A percentile compares a stretch with the other conserved stretches of the same genome.
Conservation (phyloP, 192 early-diverging fungal genomes). For the Coemansia sp. region DNA sequence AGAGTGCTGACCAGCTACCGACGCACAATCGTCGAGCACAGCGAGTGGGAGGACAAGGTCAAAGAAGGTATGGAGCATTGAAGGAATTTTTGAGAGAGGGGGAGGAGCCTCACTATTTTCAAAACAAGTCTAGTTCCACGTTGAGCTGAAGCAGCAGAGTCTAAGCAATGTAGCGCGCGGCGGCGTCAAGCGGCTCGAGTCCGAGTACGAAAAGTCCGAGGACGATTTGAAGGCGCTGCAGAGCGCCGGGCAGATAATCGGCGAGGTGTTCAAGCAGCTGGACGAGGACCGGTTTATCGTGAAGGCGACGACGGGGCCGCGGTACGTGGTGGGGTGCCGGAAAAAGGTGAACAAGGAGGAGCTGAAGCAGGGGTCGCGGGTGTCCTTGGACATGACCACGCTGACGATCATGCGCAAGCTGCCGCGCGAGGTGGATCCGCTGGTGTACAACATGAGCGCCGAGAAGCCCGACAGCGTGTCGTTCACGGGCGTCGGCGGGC, state of each 20-base stretch:
- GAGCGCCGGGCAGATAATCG: constrained; percentile 98
- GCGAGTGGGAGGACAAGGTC: constrained; percentile 91
- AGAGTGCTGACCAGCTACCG: constrained; percentile 83
- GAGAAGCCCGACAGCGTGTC: constrained; percentile 93
- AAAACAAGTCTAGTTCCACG: not conserved
- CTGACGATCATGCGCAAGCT: constrained; percentile 99
- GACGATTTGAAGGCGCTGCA: constrained; percentile 97
- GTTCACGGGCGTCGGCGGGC: constrained; percentile 97
- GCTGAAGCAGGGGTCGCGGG: constrained; percentile 93
- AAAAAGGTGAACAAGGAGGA: constrained; percentile 92
- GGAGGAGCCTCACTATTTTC: too few relatives aligned
- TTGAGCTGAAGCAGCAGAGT: not conserved
- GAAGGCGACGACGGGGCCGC: constrained; percentile 92
- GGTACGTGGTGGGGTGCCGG: constrained; percentile 97
- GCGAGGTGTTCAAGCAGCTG: constrained; percentile 95
- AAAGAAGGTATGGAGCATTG: constrained; percentile 62
- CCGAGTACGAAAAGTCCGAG: constrained; percentile 93
- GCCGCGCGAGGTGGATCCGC: constrained; percentile 96
- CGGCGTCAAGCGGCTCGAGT: constrained; percentile 80
- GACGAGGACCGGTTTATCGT: constrained; percentile 98
- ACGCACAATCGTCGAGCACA: constrained; percentile 85
- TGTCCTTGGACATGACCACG: constrained; percentile 99
- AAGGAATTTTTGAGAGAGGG: too few relatives aligned
- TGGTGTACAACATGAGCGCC: constrained; percentile 99
- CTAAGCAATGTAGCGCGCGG: constrained; percentile 60